These are phyloP conservation scores for Mucuna pruriens DNA, from an alignment of 306 rosid species.

Conservation along the genomic window DNA sequence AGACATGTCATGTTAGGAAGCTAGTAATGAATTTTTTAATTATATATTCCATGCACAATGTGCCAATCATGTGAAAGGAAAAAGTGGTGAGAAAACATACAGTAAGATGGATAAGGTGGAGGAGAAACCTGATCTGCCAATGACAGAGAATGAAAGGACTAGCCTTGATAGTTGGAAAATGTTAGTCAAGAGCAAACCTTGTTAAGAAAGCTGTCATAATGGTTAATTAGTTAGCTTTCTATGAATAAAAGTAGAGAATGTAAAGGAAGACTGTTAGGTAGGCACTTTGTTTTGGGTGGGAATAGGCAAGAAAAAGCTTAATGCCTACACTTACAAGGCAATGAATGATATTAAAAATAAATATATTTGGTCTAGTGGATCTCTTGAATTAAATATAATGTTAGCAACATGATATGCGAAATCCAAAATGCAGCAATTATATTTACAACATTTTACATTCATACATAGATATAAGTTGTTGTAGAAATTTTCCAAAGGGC, in stretches of 20 bases:
- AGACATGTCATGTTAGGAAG: too few relatives aligned
- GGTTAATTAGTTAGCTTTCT: too few relatives aligned
- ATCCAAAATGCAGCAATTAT: neutral
- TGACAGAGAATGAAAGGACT: neutral
- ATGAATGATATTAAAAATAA: neutral
- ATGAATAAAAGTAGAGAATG: neutral
- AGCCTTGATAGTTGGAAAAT: too few relatives aligned
- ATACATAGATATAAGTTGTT: neutral
- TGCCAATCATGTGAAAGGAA: neutral
- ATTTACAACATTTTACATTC: too few relatives aligned
- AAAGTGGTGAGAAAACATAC: neutral
- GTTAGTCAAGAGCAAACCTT: too few relatives aligned
- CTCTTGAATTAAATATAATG: neutral
- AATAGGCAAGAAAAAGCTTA: neutral
- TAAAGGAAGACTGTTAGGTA: neutral
- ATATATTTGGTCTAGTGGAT: neutral
- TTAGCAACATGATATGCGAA: neutral
- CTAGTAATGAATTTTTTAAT: too few relatives aligned
- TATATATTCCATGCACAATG: too few relatives aligned
- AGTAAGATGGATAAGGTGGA: neutral
- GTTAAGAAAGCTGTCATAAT: too few relatives aligned
- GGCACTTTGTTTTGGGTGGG: neutral
- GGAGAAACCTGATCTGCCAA: neutral
- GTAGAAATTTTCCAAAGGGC: too few relatives aligned
- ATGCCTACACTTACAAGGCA: neutral